Evolutionary conservation across 108 stramenopile genomes (phyloP), one percentile per base, ranked within the genome.

Genomic region (Cyclotella kingstonii): DNA sequence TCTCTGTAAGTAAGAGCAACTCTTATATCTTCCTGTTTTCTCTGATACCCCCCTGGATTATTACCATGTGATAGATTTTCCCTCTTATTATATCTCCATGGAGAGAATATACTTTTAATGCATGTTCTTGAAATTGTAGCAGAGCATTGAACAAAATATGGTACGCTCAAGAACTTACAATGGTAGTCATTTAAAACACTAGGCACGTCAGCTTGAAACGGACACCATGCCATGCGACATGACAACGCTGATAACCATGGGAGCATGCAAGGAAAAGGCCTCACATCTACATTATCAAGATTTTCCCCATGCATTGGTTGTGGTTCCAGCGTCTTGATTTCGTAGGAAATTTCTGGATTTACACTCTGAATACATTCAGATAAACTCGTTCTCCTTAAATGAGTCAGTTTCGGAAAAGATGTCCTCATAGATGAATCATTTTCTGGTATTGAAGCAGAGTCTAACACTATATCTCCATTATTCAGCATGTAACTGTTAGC

Each of bases 231-330:
- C 38, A 60, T 34, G 5, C 53, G 59, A 39, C 51, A 74, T 4
- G 73, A 60, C 23, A 60, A 19, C 0, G 60, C 50, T 15, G 63
- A 39, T 15, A 74, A 31, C 73, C 64, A 74, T 12, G 73, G 73
- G 27, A 60, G 1, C n/a, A 59, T 15, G 10, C 11, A 11, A 4
- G 61, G 70, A 43, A 66, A 66, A 15, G 73, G 73, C 42, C 48
- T 48, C 3, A 41, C 33, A 40, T 63, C 70, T 27, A 41, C 15
- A 19, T 21, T 41, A 42, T 9, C 27, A 30, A 29, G 50, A 8
- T 18, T 38, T 41, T 70, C 38, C 22, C 33, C 28, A 36, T 33
- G 4, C 12, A 10, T 31, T 21, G 39, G 8, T 18, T 9, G 27
- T 21, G 38, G 27, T 8, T 30, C 23, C 12, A 54, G 36, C 19